Evolutionary conservation across 2,329 filamentous ascomycete species (phyloP).

Genomic region (Cercospora sojina): DNA sequence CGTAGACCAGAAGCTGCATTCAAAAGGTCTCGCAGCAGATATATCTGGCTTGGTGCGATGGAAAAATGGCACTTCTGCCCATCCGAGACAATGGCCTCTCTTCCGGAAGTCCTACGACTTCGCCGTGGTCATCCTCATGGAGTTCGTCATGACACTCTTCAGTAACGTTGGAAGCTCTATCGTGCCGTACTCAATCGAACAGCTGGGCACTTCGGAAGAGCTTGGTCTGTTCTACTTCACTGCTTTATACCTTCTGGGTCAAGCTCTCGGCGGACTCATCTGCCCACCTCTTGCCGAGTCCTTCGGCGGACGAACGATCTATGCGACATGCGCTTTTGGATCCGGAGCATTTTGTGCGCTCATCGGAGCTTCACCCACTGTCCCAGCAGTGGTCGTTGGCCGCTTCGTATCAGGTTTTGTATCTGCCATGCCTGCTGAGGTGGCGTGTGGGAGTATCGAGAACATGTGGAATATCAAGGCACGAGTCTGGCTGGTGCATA

Average conservation of each 20-base stretch:
- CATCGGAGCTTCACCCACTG: constrained; percentile 40
- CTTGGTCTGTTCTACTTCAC: constrained; percentile 9
- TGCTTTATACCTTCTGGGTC: constrained; percentile 9
- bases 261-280: constrained; percentile 42
- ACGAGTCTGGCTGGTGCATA: constrained; percentile 49
- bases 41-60: constrained; percentile 3
- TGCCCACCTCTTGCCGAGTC: constrained; percentile 43
- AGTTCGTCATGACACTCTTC: constrained; percentile 21
- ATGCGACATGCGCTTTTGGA: constrained; percentile 36
- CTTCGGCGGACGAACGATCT: constrained; percentile 40
- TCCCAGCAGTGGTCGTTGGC: constrained; percentile 42
- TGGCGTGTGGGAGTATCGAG: constrained; percentile 51
- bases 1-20: background rate
- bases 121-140: constrained; percentile 19
- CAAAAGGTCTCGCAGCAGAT: background rate
- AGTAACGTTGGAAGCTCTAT: constrained; percentile 20
- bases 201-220: background rate
- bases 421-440: constrained; percentile 50
- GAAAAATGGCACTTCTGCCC: background rate
- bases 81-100: constrained; percentile 22
- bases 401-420: constrained; percentile 47
- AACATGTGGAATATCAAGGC: constrained; percentile 42
- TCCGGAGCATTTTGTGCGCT: constrained; percentile 41
- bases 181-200: background rate
- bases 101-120: constrained; percentile 19